These are phyloP conservation scores for Macadamia integrifolia DNA, from an alignment of 164 flowering plant genomes.

Conservation along the genomic window DNA sequence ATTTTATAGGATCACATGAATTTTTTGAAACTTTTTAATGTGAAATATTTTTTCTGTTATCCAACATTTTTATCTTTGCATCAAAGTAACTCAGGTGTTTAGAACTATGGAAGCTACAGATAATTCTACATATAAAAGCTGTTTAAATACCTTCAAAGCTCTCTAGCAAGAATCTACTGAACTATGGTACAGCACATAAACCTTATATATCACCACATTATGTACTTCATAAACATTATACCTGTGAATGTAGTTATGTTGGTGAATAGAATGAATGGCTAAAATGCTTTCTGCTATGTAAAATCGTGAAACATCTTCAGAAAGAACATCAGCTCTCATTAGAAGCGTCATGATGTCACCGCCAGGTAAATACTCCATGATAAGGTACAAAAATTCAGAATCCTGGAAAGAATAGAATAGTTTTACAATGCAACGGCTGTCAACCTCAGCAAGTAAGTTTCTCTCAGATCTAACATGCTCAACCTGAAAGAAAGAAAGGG, in stretches of 20 bases:
- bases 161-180: not conserved
- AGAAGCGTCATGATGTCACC: constrained; percentile 55
- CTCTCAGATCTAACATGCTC: not conserved
- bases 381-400: constrained; percentile 37
- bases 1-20: not conserved
- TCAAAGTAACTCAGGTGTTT: too few species aligned
- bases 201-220: not conserved
- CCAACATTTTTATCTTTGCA: too few species aligned
- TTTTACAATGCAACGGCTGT: not conserved
- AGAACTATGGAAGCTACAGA: too few species aligned
- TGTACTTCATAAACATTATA: not conserved
- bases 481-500: not conserved
- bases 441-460: not conserved
- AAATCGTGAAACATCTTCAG: constrained; percentile 49
- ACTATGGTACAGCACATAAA: not conserved
- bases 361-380: constrained; percentile 57
- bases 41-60: too few species aligned
- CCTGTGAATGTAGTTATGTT: not conserved
- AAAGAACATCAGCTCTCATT: constrained; percentile 43
- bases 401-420: constrained; percentile 30
- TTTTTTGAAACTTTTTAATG: not conserved
- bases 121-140: too few species aligned
- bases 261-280: not conserved
- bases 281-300: constrained; percentile 9
- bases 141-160: too few species aligned